Conservation (phyloP, 2,329 filamentous ascomycete species). For the Aureobasidium lini region DNA sequence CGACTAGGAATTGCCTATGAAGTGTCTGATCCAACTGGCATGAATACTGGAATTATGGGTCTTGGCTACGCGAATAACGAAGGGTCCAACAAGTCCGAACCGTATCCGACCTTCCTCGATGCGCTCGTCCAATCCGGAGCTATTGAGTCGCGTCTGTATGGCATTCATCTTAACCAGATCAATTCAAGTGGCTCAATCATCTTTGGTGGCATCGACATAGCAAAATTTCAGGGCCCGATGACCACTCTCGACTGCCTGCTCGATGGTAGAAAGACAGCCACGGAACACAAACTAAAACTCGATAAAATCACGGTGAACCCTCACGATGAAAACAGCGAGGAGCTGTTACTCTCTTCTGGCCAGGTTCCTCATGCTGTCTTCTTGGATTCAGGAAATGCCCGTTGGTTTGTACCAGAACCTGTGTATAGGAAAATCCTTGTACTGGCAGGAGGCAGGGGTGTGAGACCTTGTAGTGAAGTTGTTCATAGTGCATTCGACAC, state of each 20-base stretch:
- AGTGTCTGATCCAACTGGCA: constrained; percentile 25
- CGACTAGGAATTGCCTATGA: constrained; percentile 23
- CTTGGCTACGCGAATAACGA: constrained; percentile 26
- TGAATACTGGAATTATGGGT: constrained; percentile 27
- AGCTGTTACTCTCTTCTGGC: too few relatives aligned
- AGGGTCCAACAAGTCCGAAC: constrained; percentile 13
- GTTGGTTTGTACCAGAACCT: too few relatives aligned
- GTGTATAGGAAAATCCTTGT: too few relatives aligned
- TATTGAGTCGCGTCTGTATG: constrained; percentile 26
- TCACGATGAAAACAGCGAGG: too few relatives aligned
- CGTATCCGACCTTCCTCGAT: constrained; percentile 25
- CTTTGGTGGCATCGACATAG: constrained; percentile 28
- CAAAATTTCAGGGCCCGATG: constrained; percentile 24
- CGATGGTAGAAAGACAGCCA: not conserved
- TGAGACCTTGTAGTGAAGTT: constrained; percentile 2
- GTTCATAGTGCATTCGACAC: not conserved
- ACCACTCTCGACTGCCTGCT: constrained; percentile 24
- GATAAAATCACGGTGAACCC: too few relatives aligned
- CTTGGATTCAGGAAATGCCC: too few relatives aligned
- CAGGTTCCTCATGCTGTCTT: too few relatives aligned
- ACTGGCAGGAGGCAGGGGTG: not conserved
- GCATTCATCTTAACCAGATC: constrained; percentile 26
- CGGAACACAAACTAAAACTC: not conserved
- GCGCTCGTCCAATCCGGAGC: constrained; percentile 24
- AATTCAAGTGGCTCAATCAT: constrained; percentile 23